Percentiles rank a stretch among this genome's conserved stretches.
phyloP scores from a whole-genome alignment of 768 basidiomycete species.

The Mycena olivaceomarginata region DNA sequence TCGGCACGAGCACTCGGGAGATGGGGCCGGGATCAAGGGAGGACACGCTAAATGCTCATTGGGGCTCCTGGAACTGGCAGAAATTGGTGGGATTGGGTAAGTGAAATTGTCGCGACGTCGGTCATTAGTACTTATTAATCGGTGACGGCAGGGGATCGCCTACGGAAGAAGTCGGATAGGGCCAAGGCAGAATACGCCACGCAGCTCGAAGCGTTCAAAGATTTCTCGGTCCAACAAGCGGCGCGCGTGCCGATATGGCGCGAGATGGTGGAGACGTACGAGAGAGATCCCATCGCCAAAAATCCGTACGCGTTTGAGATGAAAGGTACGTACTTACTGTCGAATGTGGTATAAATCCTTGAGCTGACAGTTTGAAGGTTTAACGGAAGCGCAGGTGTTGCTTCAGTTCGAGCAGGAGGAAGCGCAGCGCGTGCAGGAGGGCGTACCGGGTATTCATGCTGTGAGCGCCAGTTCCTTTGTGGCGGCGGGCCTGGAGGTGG shows the following conservation, averaged over 20 bases:
- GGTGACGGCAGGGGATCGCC: not conserved
- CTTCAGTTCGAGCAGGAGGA: constrained; percentile 26
- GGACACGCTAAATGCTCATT: not conserved
- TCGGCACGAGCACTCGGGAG: too few relatives aligned
- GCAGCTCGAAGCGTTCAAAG: not conserved
- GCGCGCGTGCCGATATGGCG: not conserved
- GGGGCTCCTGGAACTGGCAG: not conserved
- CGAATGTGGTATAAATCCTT: too few relatives aligned
- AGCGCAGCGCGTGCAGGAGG: not conserved
- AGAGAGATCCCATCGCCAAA: not conserved
- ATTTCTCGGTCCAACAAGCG: constrained; percentile 4
- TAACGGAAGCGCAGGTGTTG: constrained; percentile 1
- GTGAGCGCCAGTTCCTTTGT: constrained; percentile 27
- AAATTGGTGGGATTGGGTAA: not conserved
- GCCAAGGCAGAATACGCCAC: not conserved
- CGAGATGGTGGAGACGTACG: not conserved
- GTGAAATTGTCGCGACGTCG: not conserved
- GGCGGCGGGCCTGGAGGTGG: not conserved
- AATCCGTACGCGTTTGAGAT: constrained; percentile 1
- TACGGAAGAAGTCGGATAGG: not conserved
- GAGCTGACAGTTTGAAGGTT: not conserved
- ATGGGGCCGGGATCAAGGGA: not conserved
- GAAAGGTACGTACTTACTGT: not conserved
- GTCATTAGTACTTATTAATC: not conserved
- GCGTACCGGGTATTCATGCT: not conserved